Base-by-base conservation (phyloP, 2,329 filamentous ascomycete species). In the Ciborinia camelliae region DNA sequence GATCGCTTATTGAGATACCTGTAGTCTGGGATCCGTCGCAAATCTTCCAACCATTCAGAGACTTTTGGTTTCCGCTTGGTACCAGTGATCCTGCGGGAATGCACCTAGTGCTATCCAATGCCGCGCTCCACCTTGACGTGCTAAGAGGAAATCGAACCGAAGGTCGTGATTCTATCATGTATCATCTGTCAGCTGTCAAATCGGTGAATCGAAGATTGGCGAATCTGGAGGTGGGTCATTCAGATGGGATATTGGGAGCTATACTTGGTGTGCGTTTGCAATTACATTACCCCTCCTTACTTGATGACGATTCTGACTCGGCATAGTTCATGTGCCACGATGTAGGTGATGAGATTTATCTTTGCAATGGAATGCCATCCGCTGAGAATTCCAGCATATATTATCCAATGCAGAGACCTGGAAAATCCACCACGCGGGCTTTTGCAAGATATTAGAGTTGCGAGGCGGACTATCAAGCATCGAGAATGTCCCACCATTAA, bases 301-400 rank as follows among this genome's bases (percentile, higher is more conserved):
- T 23, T 2, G 35, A 18, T 30, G 20, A 62, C 20, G 4, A 7
- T 30, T 18, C 32, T 32, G 23, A 50, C 45, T 39, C n/a, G 5
- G 15, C 6, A 28, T 39, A 62, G 59, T 62, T 62, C 10, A 53
- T 62, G 47, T 62, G 59, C 20, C 59, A 62, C 26, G 59, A 62
- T 23, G 59, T 62, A 62, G n/a, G 45, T 52, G 15, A 18, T 45
- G 32, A 6, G 12, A n/a, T 23, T 5, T 45, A 18, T 28, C 32
- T 4, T 59, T 35, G 6, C 23, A 4, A 12, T 18, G 20, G 20
- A n/a, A n/a, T n/a, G n/a, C n/a, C 1, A 35, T 53, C 18, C 5
- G n/a, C 30, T 53, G 15, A 53, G 12, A 15, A 12, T 28, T 4
- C 14, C 28, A 62, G 60, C 60, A 62, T 12, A 32, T 53, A 8